Conservation (phyloP, 192 early-diverging fungal species). For the Coemansia sp. region DNA sequence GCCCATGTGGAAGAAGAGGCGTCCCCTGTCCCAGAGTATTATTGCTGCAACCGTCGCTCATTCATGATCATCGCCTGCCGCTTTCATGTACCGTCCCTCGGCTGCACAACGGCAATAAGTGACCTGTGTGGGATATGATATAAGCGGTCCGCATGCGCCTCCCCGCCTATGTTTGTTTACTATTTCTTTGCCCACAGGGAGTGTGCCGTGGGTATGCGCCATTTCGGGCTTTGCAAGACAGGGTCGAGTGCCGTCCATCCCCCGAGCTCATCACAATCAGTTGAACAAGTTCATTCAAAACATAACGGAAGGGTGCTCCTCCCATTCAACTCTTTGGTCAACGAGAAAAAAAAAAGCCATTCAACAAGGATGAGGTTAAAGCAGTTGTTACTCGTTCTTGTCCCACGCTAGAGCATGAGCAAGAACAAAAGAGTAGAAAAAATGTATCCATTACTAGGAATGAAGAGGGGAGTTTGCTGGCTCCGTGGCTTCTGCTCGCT, state of each 20-base stretch:
- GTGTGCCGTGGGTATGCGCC: not conserved
- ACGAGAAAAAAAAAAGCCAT: not conserved
- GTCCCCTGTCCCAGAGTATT: not conserved
- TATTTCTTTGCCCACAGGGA: not conserved
- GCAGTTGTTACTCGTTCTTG: not conserved
- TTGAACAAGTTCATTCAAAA: not conserved
- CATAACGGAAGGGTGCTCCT: not conserved
- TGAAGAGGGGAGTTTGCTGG: not conserved
- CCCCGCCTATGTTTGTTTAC: not conserved
- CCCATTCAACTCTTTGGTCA: conserved; percentile 4
- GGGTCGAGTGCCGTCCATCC: not conserved
- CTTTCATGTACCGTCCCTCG: not conserved
- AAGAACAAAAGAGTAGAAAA: not conserved
- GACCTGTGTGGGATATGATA: not conserved
- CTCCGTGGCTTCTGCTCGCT: conserved; percentile 1
- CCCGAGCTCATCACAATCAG: not conserved
- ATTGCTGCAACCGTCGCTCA: conserved; percentile 10
- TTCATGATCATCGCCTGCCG: conserved; percentile 8
- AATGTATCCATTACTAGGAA: conserved; percentile 4
- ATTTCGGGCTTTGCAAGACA: not conserved
- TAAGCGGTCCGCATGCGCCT: conserved; percentile 11
- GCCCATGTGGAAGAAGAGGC: not conserved
- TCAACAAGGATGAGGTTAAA: not conserved
- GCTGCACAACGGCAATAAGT: conserved; percentile 5
- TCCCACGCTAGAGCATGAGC: conserved; percentile 12